Percentiles rank a stretch among this genome's conserved stretches.
Conservation (phyloP, 345 rosid species). For the Kernera saxatilis region DNA sequence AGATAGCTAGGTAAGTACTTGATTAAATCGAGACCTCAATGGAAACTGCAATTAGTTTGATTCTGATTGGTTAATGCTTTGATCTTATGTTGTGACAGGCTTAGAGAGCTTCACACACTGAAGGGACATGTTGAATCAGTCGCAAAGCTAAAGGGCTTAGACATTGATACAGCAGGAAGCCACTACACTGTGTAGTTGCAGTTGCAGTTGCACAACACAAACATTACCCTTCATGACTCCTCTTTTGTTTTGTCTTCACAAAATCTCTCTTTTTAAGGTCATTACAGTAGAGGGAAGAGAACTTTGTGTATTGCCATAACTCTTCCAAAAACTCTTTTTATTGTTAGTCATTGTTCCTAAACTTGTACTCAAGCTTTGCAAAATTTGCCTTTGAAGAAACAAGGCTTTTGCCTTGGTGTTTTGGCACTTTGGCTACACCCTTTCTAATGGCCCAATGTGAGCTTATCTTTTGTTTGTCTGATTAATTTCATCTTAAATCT, state of each 20-base stretch:
- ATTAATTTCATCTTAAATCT: neutral
- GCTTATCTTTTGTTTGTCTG: conserved; percentile 5
- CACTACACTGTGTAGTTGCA: conserved; percentile 72
- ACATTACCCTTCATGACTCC: conserved; percentile 11
- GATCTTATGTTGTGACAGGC: conserved; percentile 36
- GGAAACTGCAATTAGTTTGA: neutral
- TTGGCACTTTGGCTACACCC: conserved; percentile 13
- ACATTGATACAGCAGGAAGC: conserved; percentile 73
- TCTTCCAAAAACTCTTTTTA: conserved; percentile 28
- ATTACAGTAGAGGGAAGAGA: conserved; percentile 32
- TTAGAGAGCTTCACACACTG: conserved; percentile 77
- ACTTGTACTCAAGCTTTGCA: conserved; percentile 12
- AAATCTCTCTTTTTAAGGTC: conserved; percentile 12
- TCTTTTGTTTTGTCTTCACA: conserved; percentile 18
- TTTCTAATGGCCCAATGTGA: conserved; percentile 9
- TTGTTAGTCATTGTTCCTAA: conserved; percentile 27
- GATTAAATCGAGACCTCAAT: neutral
- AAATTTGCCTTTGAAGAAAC: conserved; percentile 31
- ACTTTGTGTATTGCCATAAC: conserved; percentile 35
- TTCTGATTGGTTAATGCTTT: conserved; percentile 15
- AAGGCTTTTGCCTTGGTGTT: conserved; percentile 23
- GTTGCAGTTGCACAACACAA: conserved; percentile 13
- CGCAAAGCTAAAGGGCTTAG: conserved; percentile 82
- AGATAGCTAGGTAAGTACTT: conserved; percentile 75
- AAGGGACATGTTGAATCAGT: conserved; percentile 91